Percentiles rank a stretch among this genome's conserved stretches.
These are phyloP conservation scores for Fusarium penzigii DNA, from an alignment of 2,329 filamentous ascomycete genomes.

Conservation along the genomic window DNA sequence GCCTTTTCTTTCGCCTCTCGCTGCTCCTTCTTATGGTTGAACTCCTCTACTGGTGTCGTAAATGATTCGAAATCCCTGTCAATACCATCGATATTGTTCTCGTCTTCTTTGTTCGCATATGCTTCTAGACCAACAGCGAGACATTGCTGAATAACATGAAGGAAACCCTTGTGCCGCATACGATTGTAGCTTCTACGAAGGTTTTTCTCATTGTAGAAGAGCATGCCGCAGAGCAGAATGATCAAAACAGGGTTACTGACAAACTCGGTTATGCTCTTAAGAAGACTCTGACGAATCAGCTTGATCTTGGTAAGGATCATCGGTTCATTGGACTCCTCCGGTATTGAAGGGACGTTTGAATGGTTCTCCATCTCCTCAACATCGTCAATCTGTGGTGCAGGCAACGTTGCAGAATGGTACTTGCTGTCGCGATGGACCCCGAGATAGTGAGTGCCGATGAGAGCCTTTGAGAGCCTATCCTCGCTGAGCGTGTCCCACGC, in stretches of 20 bases:
- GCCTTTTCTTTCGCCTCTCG: neutral
- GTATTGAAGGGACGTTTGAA: constrained; percentile 32
- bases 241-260: constrained; percentile 56
- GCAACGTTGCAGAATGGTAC: constrained; percentile 40
- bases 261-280: constrained; percentile 54
- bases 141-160: constrained; percentile 27
- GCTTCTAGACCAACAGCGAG: constrained; percentile 4
- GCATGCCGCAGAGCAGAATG: constrained; percentile 43
- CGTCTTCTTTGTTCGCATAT: constrained; percentile 9
- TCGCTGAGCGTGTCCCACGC: constrained; percentile 41
- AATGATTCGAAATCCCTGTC: constrained; percentile 16
- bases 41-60: neutral
- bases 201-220: constrained; percentile 49
- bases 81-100: constrained; percentile 15
- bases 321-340: constrained; percentile 36
- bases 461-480: constrained; percentile 56
- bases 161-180: constrained; percentile 30
- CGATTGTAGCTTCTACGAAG: constrained; percentile 42
- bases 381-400: constrained; percentile 34
- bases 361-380: constrained; percentile 35
- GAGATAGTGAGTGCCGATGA: constrained; percentile 73
- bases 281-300: constrained; percentile 51
- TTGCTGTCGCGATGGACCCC: constrained; percentile 39
- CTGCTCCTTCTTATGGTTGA: constrained; percentile 1
- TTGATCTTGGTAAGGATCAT: constrained; percentile 53